Percentiles rank a stretch among this genome's conserved stretches.
These are phyloP conservation scores for Globisporangium rhizosaccharum DNA, from an alignment of 352 stramenopile genomes.

Conservation along the genomic window DNA sequence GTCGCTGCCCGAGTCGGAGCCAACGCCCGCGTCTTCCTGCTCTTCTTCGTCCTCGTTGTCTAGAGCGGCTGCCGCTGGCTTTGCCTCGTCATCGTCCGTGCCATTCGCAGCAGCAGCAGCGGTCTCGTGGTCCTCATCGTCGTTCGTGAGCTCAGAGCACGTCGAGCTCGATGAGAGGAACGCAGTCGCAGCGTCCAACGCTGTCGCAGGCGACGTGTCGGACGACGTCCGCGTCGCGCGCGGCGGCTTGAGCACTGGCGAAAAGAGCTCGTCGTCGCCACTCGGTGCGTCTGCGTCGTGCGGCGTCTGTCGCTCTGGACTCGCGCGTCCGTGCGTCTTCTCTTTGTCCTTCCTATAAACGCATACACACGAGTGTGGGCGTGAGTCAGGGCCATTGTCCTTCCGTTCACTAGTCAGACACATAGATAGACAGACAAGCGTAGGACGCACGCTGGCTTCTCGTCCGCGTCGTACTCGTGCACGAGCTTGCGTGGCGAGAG, in stretches of 20 bases:
- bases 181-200: constrained; percentile 20
- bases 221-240: constrained; percentile 24
- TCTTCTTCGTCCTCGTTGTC: constrained; percentile 18
- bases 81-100: not conserved
- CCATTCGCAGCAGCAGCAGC: constrained; percentile 6
- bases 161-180: constrained; percentile 16
- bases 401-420: not conserved
- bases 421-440: not conserved
- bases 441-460: not conserved
- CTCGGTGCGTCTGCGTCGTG: constrained; percentile 9
- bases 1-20: constrained; percentile 25
- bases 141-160: constrained; percentile 20
- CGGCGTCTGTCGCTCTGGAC: constrained; percentile 2
- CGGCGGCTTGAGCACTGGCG: constrained; percentile 58
- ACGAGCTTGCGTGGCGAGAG: constrained; percentile 62
- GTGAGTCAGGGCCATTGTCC: too few relatives aligned
- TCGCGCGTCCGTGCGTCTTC: too few relatives aligned
- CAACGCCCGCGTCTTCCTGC: constrained; percentile 12
- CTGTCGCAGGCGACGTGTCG: constrained; percentile 28
- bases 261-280: constrained; percentile 57
- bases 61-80: not conserved
- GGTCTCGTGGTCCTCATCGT: constrained; percentile 18
- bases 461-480: constrained; percentile 39
- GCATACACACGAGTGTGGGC: not conserved
- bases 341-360: constrained; percentile 3